Percentiles rank a stretch among this genome's conserved stretches.
Evolutionary conservation across 2,329 filamentous ascomycete genomes (phyloP).

Genomic region (Xylaria digitata): DNA sequence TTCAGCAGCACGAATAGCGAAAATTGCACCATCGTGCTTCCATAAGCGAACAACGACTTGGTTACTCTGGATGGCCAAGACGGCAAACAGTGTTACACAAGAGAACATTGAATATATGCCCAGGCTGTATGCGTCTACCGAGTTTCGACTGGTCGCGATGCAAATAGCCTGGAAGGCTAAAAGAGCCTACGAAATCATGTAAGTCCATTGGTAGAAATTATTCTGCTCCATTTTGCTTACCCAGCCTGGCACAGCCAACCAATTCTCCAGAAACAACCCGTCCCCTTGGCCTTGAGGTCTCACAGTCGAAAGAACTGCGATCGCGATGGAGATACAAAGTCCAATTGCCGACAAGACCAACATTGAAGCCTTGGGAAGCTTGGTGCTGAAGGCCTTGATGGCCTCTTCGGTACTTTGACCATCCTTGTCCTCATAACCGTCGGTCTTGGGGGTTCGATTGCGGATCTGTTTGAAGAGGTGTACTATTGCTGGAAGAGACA

Average conservation of each 20-base stretch:
- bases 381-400: constrained; percentile 70
- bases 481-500: constrained; percentile 44
- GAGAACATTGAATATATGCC: constrained; percentile 65
- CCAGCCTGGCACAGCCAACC: constrained; percentile 71
- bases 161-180: constrained; percentile 64
- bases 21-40: constrained; percentile 50
- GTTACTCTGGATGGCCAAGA: constrained; percentile 60
- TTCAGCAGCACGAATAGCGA: constrained; percentile 62
- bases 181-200: constrained; percentile 55
- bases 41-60: constrained; percentile 52
- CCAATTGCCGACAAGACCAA: constrained; percentile 66
- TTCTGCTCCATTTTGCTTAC: constrained; percentile 58
- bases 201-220: constrained; percentile 36
- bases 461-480: constrained; percentile 40
- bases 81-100: constrained; percentile 56
- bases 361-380: constrained; percentile 65
- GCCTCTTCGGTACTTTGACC: constrained; percentile 75
- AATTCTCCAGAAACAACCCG: constrained; percentile 64
- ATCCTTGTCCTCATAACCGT: constrained; percentile 75
- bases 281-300: constrained; percentile 46
- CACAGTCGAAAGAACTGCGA: constrained; percentile 65
- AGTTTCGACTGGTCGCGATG: constrained; percentile 61
- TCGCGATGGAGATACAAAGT: constrained; percentile 64
- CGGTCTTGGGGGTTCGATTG: constrained; percentile 49
- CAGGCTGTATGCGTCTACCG: constrained; percentile 64